Base-by-base conservation (phyloP, 805 yeast species). In the Pichia ethanolica region DNA sequence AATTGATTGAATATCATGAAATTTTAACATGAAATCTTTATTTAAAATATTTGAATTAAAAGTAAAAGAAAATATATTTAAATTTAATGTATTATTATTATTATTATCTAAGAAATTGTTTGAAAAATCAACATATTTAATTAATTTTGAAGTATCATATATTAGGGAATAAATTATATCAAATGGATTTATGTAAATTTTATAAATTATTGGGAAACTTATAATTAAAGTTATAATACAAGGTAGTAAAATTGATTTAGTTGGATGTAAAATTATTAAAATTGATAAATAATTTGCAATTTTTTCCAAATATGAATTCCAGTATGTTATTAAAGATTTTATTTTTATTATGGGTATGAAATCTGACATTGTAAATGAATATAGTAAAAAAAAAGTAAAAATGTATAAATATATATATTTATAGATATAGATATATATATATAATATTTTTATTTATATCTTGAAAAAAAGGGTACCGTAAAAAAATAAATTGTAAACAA, bases 141-240 rank as follows among this genome's bases (percentile, higher is more conserved):
- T 11, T 38, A 14, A 12, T 25, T 42, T 38, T 5, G 40, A 39
- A 7, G 9, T n/a, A 28, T 28, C 32, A 28, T n/a, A n/a, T n/a
- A 28, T 8, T 6, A 45, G 28, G 7, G 12, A 11, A 30, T 37
- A 10, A 12, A 20, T 5, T 6, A 39, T 10, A 11, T 7, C 26
- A 11, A 25, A 5, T 27, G 52, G 52, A 12, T 34, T 35, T 3
- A 45, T 12, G 13, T 42, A 45, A 5, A 46, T 9, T 5, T 35
- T 32, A 26, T 41, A 41, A 5, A 49, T 36, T 12, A 45, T 9
- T 5, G 52, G 49, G 25, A 45, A 49, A 7, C 46, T 44, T 5
- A 45, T 6, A 0, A 42, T n/a, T n/a, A 49, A 30, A 3, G 34
- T 3, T 4, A 45, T 3, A 13, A 45, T 28, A 12, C 44, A 37